Conservation (phyloP, 768 basidiomycete species). For the Vishniacozyma victoriae region DNA sequence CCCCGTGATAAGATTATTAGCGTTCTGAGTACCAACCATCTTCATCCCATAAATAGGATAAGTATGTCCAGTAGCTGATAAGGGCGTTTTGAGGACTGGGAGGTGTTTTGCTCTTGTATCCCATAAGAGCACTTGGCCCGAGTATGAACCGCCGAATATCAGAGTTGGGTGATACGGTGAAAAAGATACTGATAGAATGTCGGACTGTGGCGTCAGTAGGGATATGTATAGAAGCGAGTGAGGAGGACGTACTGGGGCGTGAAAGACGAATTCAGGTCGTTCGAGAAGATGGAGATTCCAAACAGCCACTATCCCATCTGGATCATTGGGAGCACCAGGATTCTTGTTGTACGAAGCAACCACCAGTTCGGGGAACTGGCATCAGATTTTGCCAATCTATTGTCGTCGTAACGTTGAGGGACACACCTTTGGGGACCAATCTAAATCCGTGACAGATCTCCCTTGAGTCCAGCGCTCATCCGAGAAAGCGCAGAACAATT, state of each 20-base stretch:
- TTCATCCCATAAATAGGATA: slow-evolving; percentile 98
- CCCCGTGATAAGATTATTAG: slow-evolving; percentile 91
- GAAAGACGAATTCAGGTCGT: slow-evolving; percentile 95
- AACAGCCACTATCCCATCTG: slow-evolving; percentile 91
- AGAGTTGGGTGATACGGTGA: slow-evolving; percentile 97
- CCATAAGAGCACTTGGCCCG: slow-evolving; percentile 96
- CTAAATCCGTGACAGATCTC: slow-evolving; percentile 88
- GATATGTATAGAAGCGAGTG: not conserved
- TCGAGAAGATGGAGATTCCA: slow-evolving; percentile 96
- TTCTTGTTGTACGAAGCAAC: slow-evolving; percentile 98
- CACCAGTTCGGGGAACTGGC: slow-evolving; percentile 87
- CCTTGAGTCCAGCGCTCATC: slow-evolving; percentile 89
- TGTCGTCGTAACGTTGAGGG: not conserved
- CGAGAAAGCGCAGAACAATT: slow-evolving; percentile 87
- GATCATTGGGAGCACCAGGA: slow-evolving; percentile 83
- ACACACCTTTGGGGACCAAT: slow-evolving; percentile 91
- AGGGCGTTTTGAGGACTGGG: slow-evolving; percentile 90
- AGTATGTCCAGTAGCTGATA: slow-evolving; percentile 93
- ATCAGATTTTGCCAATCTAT: not conserved
- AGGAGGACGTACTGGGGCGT: slow-evolving; percentile 71
- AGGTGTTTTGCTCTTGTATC: slow-evolving; percentile 95
- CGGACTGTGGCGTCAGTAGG: slow-evolving; percentile 60
- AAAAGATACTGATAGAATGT: slow-evolving; percentile 92
- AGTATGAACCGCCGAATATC: slow-evolving; percentile 97
- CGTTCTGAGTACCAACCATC: slow-evolving; percentile 98